Percentiles rank a stretch among this genome's conserved stretches.
Evolutionary conservation across 129 eudicot species (phyloP).

Genomic region (Dittrichia graveolens): DNA sequence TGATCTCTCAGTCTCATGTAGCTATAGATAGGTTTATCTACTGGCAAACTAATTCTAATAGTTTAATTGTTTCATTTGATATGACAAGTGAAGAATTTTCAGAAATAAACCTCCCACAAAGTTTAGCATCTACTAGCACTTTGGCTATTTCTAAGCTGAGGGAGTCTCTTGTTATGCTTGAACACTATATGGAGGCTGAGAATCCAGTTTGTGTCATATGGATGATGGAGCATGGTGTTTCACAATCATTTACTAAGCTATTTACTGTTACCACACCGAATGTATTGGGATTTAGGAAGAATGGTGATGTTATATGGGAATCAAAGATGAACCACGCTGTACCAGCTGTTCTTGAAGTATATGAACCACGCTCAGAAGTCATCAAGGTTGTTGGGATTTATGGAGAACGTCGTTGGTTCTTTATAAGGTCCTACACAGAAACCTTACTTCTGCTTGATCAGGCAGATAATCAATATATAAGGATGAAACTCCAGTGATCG

Average conservation of each 20-base stretch:
- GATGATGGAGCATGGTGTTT: slow-evolving; percentile 51
- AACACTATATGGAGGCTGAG: background rate
- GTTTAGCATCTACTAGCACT: slow-evolving; percentile 2
- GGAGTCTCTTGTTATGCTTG: slow-evolving; percentile 11
- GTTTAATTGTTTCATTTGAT: slow-evolving; percentile 44
- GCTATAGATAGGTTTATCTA: slow-evolving; percentile 38
- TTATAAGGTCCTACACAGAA: background rate
- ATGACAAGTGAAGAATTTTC: slow-evolving; percentile 35
- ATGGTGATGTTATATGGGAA: slow-evolving; percentile 25
- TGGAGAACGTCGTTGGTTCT: background rate
- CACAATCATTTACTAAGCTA: slow-evolving; percentile 17
- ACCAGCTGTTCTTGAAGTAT: background rate
- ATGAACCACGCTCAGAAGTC: background rate
- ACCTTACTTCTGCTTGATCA: slow-evolving; percentile 11
- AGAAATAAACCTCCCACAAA: slow-evolving; percentile 34
- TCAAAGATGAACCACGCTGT: background rate
- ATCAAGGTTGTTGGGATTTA: background rate
- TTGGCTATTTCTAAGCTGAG: slow-evolving; percentile 33
- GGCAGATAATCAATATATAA: too few species aligned
- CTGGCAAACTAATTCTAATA: too few species aligned
- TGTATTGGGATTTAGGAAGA: slow-evolving; percentile 29
- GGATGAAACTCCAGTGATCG: too few species aligned
- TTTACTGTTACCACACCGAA: slow-evolving; percentile 15
- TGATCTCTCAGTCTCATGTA: too few species aligned
- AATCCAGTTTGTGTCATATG: slow-evolving; percentile 29